phyloP scores from a whole-genome alignment of 2,329 filamentous ascomycete genomes.

The Sphaerostilbella broomeana region DNA sequence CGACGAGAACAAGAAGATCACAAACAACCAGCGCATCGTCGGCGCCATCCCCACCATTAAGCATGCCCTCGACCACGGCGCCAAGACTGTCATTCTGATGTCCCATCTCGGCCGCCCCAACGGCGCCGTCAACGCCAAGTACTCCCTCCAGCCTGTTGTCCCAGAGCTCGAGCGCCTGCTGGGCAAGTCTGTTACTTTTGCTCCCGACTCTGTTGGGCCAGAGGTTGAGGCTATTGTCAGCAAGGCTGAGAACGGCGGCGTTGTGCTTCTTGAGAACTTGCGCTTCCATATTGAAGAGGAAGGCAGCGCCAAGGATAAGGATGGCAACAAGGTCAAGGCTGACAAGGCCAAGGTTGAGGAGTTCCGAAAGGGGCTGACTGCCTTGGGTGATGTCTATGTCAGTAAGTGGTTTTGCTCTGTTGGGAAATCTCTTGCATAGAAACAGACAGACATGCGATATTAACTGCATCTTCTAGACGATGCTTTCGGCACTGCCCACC shows the following conservation, averaged over 20 bases:
- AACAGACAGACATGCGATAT: too few species aligned
- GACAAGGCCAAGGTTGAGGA: conserved; percentile 86
- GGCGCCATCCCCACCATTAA: conserved; percentile 94
- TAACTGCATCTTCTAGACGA: conserved; percentile 62
- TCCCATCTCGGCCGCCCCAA: conserved; percentile 96
- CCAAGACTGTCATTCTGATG: conserved; percentile 93
- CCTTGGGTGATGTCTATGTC: conserved; percentile 91
- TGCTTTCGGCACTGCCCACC: conserved; percentile 96
- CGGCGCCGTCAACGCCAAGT: conserved; percentile 83
- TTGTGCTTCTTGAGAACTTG: conserved; percentile 93
- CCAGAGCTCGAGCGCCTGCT: conserved; percentile 88
- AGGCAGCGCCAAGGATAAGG: conserved; percentile 86
- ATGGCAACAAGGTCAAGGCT: conserved; percentile 97
- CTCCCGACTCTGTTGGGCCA: conserved; percentile 81
- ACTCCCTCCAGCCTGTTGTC: conserved; percentile 88
- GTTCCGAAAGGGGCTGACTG: conserved; percentile 93
- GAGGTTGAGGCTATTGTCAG: conserved; percentile 87
- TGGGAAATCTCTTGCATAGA: too few species aligned
- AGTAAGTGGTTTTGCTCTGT: conserved; percentile 71
- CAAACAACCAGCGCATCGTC: conserved; percentile 97
- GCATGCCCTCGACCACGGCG: conserved; percentile 81
- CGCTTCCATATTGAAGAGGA: conserved; percentile 98
- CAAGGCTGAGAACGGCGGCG: conserved; percentile 70
- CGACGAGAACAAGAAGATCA: conserved; percentile 85
- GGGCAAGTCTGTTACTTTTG: conserved; percentile 77